phyloP scores from a whole-genome alignment of 441 rosid species.

The Syzygium syzygioides region DNA sequence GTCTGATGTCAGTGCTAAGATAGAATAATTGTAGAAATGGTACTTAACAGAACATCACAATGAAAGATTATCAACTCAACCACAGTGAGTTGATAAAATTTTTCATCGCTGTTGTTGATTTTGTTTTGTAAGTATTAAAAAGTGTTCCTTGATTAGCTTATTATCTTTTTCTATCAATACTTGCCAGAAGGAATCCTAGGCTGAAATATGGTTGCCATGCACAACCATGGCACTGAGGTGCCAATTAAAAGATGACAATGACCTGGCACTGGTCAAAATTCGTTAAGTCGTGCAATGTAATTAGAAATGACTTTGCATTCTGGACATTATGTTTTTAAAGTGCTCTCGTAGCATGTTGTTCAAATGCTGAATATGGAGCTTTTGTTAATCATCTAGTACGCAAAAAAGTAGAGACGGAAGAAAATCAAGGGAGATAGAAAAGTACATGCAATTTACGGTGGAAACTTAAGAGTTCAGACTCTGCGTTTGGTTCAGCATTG shows the following conservation, averaged over 20 bases:
- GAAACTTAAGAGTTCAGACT: not conserved
- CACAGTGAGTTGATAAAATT: not conserved
- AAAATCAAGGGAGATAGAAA: not conserved
- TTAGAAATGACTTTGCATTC: not conserved
- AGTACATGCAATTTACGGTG: not conserved
- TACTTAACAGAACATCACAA: not conserved
- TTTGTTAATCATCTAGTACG: not conserved
- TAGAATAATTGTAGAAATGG: not conserved
- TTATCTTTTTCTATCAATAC: not conserved
- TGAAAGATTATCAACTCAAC: not conserved
- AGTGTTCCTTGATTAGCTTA: not conserved
- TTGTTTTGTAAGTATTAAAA: not conserved
- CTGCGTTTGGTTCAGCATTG: no score
- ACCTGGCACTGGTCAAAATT: not conserved
- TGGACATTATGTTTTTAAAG: not conserved
- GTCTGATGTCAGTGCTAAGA: not conserved
- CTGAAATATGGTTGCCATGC: not conserved
- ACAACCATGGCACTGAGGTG: not conserved
- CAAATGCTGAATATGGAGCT: not conserved
- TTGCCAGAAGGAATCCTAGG: not conserved
- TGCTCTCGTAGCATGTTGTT: not conserved
- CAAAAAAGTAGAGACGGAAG: not conserved
- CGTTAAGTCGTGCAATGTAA: not conserved
- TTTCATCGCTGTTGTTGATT: not conserved
- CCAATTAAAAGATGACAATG: not conserved